Percentiles rank a stretch among this genome's conserved stretches.
phyloP scores from a whole-genome alignment of 2,329 filamentous ascomycete genomes.

The Microcyclospora pomicola region DNA sequence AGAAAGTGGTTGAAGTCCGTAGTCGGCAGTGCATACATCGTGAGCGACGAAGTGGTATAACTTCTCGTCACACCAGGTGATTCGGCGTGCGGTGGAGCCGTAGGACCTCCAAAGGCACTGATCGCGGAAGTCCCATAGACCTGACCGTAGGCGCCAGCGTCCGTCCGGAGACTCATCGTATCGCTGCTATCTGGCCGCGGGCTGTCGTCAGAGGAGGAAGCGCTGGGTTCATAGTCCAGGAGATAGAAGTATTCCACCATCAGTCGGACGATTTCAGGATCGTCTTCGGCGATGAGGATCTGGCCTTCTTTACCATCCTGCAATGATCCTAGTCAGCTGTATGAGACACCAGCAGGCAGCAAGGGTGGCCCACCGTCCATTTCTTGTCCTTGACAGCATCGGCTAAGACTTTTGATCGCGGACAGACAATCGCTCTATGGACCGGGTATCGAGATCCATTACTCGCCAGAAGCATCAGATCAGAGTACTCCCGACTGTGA shows the following conservation, averaged over 20 bases:
- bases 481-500: background rate
- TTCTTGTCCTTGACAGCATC: conserved; percentile 7
- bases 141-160: conserved; percentile 11
- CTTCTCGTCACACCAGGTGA: conserved; percentile 1
- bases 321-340: background rate
- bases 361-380: conserved; percentile 9
- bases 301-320: conserved; percentile 13
- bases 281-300: conserved; percentile 12
- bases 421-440: conserved; percentile 14
- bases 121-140: conserved; percentile 14
- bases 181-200: conserved; percentile 7
- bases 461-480: background rate
- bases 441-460: conserved; percentile 1
- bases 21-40: conserved; percentile 11
- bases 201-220: conserved; percentile 1
- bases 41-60: conserved; percentile 2
- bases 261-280: conserved; percentile 12
- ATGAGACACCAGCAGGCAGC: background rate
- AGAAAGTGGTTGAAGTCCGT: background rate
- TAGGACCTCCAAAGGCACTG: conserved; percentile 13
- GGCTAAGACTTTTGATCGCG: conserved; percentile 10
- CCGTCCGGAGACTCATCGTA: conserved; percentile 10
- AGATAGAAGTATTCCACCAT: conserved; percentile 16
- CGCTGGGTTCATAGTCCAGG: conserved; percentile 12
- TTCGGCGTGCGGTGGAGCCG: conserved; percentile 4